phyloP scores from a whole-genome alignment of 345 rosid genomes.

The Citrus sp. region DNA sequence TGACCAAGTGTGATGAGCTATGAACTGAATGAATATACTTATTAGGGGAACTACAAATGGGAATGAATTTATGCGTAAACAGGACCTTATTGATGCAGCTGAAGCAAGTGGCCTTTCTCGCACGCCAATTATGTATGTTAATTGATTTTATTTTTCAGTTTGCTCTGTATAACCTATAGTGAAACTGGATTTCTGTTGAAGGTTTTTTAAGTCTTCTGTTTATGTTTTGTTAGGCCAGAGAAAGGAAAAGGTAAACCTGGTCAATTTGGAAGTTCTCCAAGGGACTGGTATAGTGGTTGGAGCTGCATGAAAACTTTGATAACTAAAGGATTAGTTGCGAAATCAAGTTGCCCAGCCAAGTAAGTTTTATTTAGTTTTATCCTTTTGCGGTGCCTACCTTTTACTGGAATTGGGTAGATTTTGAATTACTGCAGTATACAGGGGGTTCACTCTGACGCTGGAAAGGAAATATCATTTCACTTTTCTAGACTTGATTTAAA shows the following conservation, averaged over 20 bases:
- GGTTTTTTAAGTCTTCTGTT: constrained; percentile 2
- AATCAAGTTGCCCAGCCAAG: constrained; percentile 95
- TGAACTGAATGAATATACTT: constrained; percentile 9
- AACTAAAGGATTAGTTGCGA: constrained; percentile 79
- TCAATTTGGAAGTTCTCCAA: constrained; percentile 67
- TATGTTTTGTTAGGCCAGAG: constrained; percentile 60
- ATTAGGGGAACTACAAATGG: constrained; percentile 60
- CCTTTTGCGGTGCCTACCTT: background rate
- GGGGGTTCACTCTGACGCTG: background rate
- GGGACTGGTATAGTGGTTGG: constrained; percentile 96
- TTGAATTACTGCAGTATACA: background rate
- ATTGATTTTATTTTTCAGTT: constrained; percentile 7
- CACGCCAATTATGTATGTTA: constrained; percentile 58
- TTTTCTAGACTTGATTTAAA: background rate
- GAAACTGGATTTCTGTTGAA: constrained; percentile 7
- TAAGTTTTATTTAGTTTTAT: constrained; percentile 20
- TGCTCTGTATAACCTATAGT: background rate
- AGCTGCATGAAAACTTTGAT: constrained; percentile 83
- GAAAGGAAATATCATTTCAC: background rate
- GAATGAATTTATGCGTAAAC: constrained; percentile 72
- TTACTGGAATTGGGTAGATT: background rate
- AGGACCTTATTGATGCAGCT: constrained; percentile 88
- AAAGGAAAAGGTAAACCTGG: constrained; percentile 70
- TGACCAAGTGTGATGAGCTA: constrained; percentile 1
- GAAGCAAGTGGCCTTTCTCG: constrained; percentile 96